Evolutionary conservation across 2,329 filamentous ascomycete genomes (phyloP), one percentile per base, ranked within the genome.

Genomic region (Arthrobotrys sphaeroides): DNA sequence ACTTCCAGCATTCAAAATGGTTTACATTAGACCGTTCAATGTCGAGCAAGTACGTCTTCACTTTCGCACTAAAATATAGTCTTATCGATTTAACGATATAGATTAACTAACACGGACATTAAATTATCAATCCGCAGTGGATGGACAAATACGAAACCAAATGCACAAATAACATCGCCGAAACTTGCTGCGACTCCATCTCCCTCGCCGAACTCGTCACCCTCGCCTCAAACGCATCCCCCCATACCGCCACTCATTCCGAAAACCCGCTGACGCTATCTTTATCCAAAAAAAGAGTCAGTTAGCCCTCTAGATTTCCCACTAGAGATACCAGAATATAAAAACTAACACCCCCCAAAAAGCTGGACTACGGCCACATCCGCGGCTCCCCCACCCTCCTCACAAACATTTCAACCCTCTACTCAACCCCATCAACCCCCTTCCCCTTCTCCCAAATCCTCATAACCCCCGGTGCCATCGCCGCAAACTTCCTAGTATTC

Each of bases 401-500:
- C 20, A 83, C 84, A 68, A 89, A 88, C 49, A 85, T 95, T 12
- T 87, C 90, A 4, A 84, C 85, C 16, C 84, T 91, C 2, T 92
- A 92, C 80, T 88, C 88, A 3, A 84, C 85, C 20, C 87, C 88
- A 75, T 40, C 82, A 0, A 83, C 84, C 3, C 81, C 88, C 9
- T 82, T 85, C 16, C 83, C 81, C 0, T 55, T 55, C 51, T 88
- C 93, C 13, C 89, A 91, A 79, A 86, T 96, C 49, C 82, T 96
- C 62, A 89, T 94, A 72, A 92, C 91, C 0, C 88, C 90, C 28
- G 93, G 93, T 7, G 92, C 92, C 12, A 96, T 96, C 59, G 86
- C 88, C 4, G 93, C 92, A n/a, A 96, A 96, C 80, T 92, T 93
- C 79, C 83, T 95, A n/a, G 84, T 89, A 1, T 86, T 95, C 5